Conservation (phyloP, 2,329 filamentous ascomycete genomes). For the Talaromyces rugulosus region DNA sequence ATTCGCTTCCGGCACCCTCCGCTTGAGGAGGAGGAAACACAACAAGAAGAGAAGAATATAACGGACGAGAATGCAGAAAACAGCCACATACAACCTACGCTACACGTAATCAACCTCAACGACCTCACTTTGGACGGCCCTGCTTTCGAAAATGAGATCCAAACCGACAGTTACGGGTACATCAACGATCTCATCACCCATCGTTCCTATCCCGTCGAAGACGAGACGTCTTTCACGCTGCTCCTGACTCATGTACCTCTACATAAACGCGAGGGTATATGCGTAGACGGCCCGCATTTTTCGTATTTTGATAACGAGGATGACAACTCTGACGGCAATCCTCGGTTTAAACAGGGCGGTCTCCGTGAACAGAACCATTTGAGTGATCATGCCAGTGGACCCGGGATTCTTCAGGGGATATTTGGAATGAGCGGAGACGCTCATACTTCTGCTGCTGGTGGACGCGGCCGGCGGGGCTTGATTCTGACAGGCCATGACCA, state of each 20-base stretch:
- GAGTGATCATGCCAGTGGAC: slow-evolving; percentile 62
- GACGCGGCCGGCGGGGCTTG: slow-evolving; percentile 67
- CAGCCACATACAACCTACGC: slow-evolving; percentile 45
- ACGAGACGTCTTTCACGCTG: slow-evolving; percentile 68
- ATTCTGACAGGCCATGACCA: slow-evolving; percentile 94
- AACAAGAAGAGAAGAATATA: neutral
- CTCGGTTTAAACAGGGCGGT: slow-evolving; percentile 36
- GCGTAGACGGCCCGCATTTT: slow-evolving; percentile 80
- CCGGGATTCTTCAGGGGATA: slow-evolving; percentile 75
- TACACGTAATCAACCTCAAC: slow-evolving; percentile 84
- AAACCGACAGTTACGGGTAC: slow-evolving; percentile 73
- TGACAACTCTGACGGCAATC: slow-evolving; percentile 12
- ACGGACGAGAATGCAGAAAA: neutral
- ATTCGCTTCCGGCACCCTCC: slow-evolving; percentile 64
- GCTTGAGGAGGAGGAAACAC: slow-evolving; percentile 16
- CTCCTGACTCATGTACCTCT: slow-evolving; percentile 90
- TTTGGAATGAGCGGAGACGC: slow-evolving; percentile 69
- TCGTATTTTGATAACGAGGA: slow-evolving; percentile 67
- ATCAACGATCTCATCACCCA: slow-evolving; percentile 56
- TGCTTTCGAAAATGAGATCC: slow-evolving; percentile 61
- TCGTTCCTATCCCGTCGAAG: slow-evolving; percentile 55
- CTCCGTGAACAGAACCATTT: slow-evolving; percentile 90
- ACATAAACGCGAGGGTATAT: slow-evolving; percentile 76
- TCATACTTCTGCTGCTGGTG: slow-evolving; percentile 51
- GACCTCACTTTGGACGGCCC: slow-evolving; percentile 91